Percentiles rank a stretch among this genome's conserved stretches.
phyloP scores from a whole-genome alignment of 2,329 filamentous ascomycete species.

The Chaetomium sp. region DNA sequence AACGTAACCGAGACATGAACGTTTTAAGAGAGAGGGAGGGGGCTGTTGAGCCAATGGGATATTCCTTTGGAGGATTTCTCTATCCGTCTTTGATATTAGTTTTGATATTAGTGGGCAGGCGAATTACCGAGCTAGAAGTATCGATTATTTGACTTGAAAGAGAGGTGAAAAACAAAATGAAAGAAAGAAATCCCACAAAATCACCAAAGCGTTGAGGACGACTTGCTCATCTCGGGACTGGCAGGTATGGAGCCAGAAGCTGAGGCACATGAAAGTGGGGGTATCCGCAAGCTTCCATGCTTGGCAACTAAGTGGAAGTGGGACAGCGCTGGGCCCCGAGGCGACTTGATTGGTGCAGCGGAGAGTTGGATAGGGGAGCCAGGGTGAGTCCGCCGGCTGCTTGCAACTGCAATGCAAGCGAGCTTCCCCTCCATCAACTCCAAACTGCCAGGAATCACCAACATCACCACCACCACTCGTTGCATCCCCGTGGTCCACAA shows the following conservation, averaged over 20 bases:
- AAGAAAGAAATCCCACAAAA: background rate
- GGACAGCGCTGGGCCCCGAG: too few relatives aligned
- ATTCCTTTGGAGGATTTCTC: background rate
- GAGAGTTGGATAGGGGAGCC: constrained; percentile 4
- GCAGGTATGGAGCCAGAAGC: too few relatives aligned
- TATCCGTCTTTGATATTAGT: background rate
- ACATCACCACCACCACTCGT: constrained; percentile 1
- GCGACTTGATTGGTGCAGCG: background rate
- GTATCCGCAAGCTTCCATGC: background rate
- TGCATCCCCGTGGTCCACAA: constrained; percentile 13
- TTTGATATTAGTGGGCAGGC: background rate
- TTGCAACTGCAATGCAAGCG: constrained; percentile 2
- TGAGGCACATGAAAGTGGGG: background rate
- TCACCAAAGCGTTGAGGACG: background rate
- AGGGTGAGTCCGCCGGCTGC: background rate
- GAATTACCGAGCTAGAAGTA: background rate
- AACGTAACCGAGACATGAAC: background rate
- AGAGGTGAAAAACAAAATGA: background rate
- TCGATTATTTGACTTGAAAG: too few relatives aligned
- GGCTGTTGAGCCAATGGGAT: background rate
- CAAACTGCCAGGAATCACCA: background rate
- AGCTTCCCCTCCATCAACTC: constrained; percentile 11
- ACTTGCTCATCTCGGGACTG: too few relatives aligned
- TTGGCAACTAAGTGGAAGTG: background rate
- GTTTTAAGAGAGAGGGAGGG: background rate